These are phyloP conservation scores for Sicyos edulis DNA, from an alignment of 306 rosid species.

Conservation along the genomic window DNA sequence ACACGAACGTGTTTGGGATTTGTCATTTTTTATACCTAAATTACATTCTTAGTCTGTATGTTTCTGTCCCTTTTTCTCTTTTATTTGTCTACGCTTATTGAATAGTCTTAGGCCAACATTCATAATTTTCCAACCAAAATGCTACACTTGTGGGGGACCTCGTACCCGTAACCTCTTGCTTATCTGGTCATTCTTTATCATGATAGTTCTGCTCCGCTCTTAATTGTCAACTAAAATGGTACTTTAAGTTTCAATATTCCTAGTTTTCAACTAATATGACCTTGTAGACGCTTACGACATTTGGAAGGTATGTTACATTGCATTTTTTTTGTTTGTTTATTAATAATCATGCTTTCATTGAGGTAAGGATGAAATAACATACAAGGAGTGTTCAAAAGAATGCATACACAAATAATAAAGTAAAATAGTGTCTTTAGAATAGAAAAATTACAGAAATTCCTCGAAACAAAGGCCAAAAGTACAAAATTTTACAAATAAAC, in stretches of 20 bases:
- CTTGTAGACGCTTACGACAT: neutral
- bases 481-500: neutral
- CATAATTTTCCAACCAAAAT: neutral
- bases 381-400: too few relatives aligned
- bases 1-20: constrained; percentile 1
- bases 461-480: too few relatives aligned
- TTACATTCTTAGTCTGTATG: neutral
- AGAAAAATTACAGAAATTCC: too few relatives aligned
- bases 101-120: neutral
- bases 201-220: too few relatives aligned
- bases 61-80: neutral
- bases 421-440: too few relatives aligned
- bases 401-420: too few relatives aligned
- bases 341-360: too few relatives aligned
- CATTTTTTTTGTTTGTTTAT: neutral
- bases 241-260: neutral
- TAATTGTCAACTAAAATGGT: too few relatives aligned
- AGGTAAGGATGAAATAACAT: too few relatives aligned
- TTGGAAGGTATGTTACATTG: neutral
- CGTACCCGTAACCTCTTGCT: too few relatives aligned
- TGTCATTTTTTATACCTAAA: neutral
- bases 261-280: constrained; percentile 2
- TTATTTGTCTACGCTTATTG: neutral
- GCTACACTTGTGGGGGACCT: neutral
- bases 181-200: too few relatives aligned